Evolutionary conservation across 2,329 filamentous ascomycete species (phyloP).

Genomic region (Arthroderma uncinatum): DNA sequence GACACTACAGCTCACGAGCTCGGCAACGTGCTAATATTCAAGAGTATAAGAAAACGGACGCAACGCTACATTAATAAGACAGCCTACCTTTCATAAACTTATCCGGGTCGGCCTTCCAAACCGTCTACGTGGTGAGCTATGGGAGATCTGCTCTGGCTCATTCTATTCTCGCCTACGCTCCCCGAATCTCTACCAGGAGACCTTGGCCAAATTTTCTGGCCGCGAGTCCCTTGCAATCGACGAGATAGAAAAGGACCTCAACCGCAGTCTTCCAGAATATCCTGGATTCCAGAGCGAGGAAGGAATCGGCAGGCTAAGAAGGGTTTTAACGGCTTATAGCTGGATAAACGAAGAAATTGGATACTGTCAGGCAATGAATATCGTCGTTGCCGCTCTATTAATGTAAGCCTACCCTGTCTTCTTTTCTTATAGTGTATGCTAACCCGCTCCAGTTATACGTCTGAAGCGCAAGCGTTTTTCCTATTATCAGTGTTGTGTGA

Average conservation of each 20-base stretch:
- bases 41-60: slow-evolving; percentile 66
- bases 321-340: slow-evolving; percentile 92
- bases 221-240: slow-evolving; percentile 90
- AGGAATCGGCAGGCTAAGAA: slow-evolving; percentile 76
- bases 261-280: slow-evolving; percentile 91
- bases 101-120: slow-evolving; percentile 93
- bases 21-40: slow-evolving; percentile 8
- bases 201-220: slow-evolving; percentile 69
- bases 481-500: slow-evolving; percentile 85
- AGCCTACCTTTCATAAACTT: slow-evolving; percentile 95
- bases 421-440: slow-evolving; percentile 19
- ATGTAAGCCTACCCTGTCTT: slow-evolving; percentile 48
- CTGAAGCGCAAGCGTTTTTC: slow-evolving; percentile 90
- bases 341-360: slow-evolving; percentile 94
- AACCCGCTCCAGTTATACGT: slow-evolving; percentile 60
- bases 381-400: slow-evolving; percentile 90
- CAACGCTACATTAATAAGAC: slow-evolving; percentile 81
- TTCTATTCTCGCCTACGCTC: slow-evolving; percentile 79
- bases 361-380: slow-evolving; percentile 99
- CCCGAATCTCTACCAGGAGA: slow-evolving; percentile 73
- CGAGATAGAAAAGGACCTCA: slow-evolving; percentile 97
- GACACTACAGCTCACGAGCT: not conserved
- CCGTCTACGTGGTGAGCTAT: slow-evolving; percentile 81
- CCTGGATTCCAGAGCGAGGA: slow-evolving; percentile 94
- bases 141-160: slow-evolving; percentile 89